Conservation (phyloP, 192 early-diverging fungal genomes). For the Pilaira anomala region DNA sequence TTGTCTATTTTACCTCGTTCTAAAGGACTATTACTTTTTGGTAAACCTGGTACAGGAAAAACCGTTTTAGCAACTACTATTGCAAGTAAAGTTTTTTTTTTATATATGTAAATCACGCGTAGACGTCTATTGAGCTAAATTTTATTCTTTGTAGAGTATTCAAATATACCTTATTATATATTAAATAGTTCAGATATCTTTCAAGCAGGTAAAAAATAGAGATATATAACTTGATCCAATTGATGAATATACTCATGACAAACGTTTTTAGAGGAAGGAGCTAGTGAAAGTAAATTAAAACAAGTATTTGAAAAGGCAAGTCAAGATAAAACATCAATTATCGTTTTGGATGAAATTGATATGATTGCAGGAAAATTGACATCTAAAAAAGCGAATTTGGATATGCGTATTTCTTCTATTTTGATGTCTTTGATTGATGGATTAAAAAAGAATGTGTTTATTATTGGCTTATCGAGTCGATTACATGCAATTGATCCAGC, state of each 20-base stretch:
- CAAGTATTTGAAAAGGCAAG: slow-evolving; percentile 35
- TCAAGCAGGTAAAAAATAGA: slow-evolving; percentile 8
- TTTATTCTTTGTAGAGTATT: slow-evolving; percentile 19
- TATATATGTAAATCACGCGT: neutral
- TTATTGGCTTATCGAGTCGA: slow-evolving; percentile 57
- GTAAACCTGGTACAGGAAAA: slow-evolving; percentile 55
- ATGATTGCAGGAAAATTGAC: slow-evolving; percentile 37
- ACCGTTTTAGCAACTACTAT: slow-evolving; percentile 43
- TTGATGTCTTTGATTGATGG: slow-evolving; percentile 19
- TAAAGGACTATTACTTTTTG: slow-evolving; percentile 46
- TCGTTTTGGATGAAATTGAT: slow-evolving; percentile 57
- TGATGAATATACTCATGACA: neutral
- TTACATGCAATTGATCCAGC: slow-evolving; percentile 46
- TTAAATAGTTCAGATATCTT: slow-evolving; percentile 22
- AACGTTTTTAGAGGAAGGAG: slow-evolving; percentile 52
- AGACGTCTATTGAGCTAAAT: too few species aligned
- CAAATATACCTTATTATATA: slow-evolving; percentile 11
- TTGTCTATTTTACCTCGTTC: neutral
- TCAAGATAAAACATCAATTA: slow-evolving; percentile 36
- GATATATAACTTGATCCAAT: too few species aligned
- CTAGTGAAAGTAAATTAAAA: slow-evolving; percentile 48
- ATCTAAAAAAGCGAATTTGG: slow-evolving; percentile 31
- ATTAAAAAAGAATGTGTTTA: slow-evolving; percentile 30
- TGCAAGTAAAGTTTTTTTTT: slow-evolving; percentile 24
- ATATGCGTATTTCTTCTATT: slow-evolving; percentile 12